These are phyloP conservation scores for Trametes pubescens DNA, from an alignment of 1,284 basidiomycete species.

Conservation along the genomic window DNA sequence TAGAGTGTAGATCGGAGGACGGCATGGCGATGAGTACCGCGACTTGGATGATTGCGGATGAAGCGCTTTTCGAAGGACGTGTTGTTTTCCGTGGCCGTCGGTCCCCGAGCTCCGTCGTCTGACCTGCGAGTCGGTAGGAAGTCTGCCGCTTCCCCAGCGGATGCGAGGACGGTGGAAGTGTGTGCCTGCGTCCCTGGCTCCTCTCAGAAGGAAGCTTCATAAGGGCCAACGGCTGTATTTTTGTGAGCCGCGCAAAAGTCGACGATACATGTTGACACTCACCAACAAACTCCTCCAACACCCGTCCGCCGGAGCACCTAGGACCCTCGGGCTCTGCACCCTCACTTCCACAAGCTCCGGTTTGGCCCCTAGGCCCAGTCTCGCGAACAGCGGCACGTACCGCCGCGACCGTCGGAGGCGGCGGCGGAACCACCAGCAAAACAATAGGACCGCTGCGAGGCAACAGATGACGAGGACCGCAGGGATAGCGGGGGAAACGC, in stretches of 20 bases:
- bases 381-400: background rate
- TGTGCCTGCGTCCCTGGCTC: background rate
- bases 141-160: background rate
- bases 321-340: background rate
- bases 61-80: background rate
- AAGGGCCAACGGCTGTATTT: background rate
- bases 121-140: background rate
- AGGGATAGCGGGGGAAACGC: constrained; percentile 4
- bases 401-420: constrained; percentile 3
- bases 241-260: background rate
- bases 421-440: constrained; percentile 11
- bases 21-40: constrained; percentile 18
- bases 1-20: background rate
- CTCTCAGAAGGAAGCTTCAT: background rate
- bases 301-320: background rate
- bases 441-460: background rate
- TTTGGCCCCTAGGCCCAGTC: background rate
- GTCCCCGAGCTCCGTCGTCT: background rate
- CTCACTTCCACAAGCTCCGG: constrained; percentile 17
- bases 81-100: background rate
- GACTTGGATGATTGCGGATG: background rate
- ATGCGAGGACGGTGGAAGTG: background rate
- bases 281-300: background rate
- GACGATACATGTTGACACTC: background rate
- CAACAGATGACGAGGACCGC: background rate